Base-by-base conservation (phyloP, 2,329 filamentous ascomycete genomes). In the Neospermospora avenae region DNA sequence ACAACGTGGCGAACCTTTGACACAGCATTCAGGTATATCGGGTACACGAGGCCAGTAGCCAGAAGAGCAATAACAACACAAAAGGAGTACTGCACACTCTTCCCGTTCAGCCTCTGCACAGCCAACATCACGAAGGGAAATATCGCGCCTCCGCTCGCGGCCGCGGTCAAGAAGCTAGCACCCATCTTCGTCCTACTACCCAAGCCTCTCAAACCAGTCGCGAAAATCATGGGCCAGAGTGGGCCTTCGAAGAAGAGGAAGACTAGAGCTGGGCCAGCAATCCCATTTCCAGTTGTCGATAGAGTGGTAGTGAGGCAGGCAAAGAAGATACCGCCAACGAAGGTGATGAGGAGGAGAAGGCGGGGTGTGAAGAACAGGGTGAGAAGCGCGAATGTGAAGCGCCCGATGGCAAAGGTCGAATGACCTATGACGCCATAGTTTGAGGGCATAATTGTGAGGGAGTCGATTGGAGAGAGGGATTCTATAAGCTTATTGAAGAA, bases 221-320 rank as follows among this genome's bases (percentile, higher is more conserved):
- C 86, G 66, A 92, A 91, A 61, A 95, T 86, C 1, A 93, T 85
- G 0, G 92, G 91, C 79, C 90, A 96, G 67, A 91, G 84, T 55
- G 91, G 90, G 0, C 87, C 89, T 73, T 93, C 90, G 69, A 90
- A 91, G 74, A 96, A 91, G 65, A 91, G 87, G 64, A 89, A 88
- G 28, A 93, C 68, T 41, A 87, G 78, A 2, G 89, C 76, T 65
- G 90, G 86, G n/a, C 84, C 78, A 24, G 78, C 75, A 24, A 85
- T 72, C 0, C 81, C 65, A 63, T 84, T 79, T 0, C 80, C 42
- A 65, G 57, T 3, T 76, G 76, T 3, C 3, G 72, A 73, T 10
- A 85, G 63, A 1, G 79, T 74, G 34, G 81, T 78, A 3, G 78
- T 75, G 4, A 84, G 68, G 7, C 83, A 70, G 1, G 78, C 76